A percentile compares a stretch with the other conserved stretches of the same genome.
phyloP scores from a whole-genome alignment of 345 rosid species.

The Syzygium oleosum region DNA sequence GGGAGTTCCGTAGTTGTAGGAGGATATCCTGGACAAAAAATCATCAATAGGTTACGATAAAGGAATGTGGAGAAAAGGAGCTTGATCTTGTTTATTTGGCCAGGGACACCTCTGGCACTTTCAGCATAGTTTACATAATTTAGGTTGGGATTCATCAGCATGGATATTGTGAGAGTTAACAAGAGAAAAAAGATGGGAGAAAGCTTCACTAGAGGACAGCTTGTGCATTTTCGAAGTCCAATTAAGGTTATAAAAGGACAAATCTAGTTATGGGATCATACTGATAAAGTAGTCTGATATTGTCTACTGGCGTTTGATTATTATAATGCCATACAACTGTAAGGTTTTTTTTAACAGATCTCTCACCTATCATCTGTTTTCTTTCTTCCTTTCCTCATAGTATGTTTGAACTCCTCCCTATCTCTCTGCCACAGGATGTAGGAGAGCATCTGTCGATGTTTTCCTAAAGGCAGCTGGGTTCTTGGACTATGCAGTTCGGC shows the following conservation, averaged over 20 bases:
- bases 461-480: slow-evolving; percentile 98
- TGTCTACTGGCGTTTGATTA: not conserved
- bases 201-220: not conserved
- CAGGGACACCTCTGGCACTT: not conserved
- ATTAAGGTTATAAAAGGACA: not conserved
- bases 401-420: not conserved
- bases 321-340: not conserved
- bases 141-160: not conserved
- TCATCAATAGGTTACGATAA: not conserved
- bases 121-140: not conserved
- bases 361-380: not conserved
- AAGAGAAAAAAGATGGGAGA: not conserved
- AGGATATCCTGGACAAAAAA: not conserved
- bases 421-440: slow-evolving; percentile 44
- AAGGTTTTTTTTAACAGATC: not conserved
- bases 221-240: not conserved
- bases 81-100: not conserved
- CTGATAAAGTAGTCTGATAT: not conserved
- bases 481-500: slow-evolving; percentile 81
- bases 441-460: slow-evolving; percentile 78
- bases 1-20: not conserved
- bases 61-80: not conserved
- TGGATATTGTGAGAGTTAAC: not conserved
- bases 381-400: not conserved
- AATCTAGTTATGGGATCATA: not conserved